These are phyloP conservation scores for Wickerhamiella allomyrinae DNA, from an alignment of 805 yeast species.

Conservation along the genomic window DNA sequence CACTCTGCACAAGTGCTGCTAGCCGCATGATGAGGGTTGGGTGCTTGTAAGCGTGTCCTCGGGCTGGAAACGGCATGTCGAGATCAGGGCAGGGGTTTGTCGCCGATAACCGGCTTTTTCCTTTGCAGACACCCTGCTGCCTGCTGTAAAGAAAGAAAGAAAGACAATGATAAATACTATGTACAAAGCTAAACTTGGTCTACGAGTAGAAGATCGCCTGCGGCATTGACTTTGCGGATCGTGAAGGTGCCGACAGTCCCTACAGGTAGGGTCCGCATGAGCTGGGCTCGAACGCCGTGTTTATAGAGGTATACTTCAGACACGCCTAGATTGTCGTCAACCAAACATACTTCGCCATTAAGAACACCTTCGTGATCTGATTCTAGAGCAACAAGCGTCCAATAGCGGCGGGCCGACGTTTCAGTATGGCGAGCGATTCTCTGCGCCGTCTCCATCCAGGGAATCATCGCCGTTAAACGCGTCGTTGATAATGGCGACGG, in stretches of 20 bases:
- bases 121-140: too few relatives aligned
- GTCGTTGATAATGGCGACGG: conserved; percentile 6
- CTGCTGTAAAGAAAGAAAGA: too few relatives aligned
- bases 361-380: neutral
- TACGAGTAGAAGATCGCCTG: neutral
- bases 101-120: too few relatives aligned
- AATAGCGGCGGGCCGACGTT: neutral
- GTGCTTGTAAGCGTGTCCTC: too few relatives aligned
- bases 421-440: neutral
- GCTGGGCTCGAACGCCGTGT: neutral
- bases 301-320: neutral
- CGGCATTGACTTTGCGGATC: conserved; percentile 2
- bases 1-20: neutral
- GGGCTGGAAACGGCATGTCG: too few relatives aligned
- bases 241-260: neutral
- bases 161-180: neutral
- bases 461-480: conserved; percentile 4
- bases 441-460: conserved; percentile 2
- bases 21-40: neutral
- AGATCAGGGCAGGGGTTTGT: too few relatives aligned
- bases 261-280: neutral
- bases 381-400: neutral
- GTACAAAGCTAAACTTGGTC: neutral
- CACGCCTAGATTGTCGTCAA: neutral
- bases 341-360: neutral